Conservation (phyloP, 2,329 filamentous ascomycete genomes). For the Rutstroemia sp. region DNA sequence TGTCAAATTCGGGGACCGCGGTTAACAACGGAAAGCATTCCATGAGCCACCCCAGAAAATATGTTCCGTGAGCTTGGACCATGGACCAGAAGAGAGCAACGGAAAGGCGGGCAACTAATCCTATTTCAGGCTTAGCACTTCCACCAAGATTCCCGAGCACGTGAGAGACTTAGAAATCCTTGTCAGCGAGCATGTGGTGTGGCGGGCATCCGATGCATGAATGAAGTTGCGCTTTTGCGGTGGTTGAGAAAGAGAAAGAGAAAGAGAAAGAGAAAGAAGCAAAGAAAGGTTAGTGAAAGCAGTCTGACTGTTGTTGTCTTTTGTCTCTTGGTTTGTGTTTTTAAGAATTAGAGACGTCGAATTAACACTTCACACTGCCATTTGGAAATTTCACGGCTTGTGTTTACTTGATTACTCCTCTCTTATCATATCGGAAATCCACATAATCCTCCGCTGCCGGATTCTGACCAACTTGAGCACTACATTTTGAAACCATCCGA, state of each 20-base stretch:
- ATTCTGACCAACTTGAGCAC: not conserved
- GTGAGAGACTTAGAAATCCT: not conserved
- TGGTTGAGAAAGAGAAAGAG: too few relatives aligned
- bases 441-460: conserved; percentile 12
- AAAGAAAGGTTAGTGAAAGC: too few relatives aligned
- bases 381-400: too few relatives aligned
- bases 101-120: not conserved
- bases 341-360: not conserved
- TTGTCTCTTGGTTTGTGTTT: not conserved
- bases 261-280: too few relatives aligned
- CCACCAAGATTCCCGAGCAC: not conserved
- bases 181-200: not conserved
- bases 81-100: not conserved
- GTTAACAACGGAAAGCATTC: conserved; percentile 4
- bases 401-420: not conserved
- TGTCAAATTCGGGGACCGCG: not conserved
- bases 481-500: not conserved
- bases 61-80: not conserved
- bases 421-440: conserved; percentile 8
- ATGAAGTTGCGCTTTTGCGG: too few relatives aligned
- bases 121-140: not conserved
- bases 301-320: not conserved
- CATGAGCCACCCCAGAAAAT: not conserved
- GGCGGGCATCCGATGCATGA: not conserved
- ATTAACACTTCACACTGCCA: too few relatives aligned